Evolutionary conservation across 2,329 filamentous ascomycete species (phyloP).

Genomic region (Lomentospora prolificans): DNA sequence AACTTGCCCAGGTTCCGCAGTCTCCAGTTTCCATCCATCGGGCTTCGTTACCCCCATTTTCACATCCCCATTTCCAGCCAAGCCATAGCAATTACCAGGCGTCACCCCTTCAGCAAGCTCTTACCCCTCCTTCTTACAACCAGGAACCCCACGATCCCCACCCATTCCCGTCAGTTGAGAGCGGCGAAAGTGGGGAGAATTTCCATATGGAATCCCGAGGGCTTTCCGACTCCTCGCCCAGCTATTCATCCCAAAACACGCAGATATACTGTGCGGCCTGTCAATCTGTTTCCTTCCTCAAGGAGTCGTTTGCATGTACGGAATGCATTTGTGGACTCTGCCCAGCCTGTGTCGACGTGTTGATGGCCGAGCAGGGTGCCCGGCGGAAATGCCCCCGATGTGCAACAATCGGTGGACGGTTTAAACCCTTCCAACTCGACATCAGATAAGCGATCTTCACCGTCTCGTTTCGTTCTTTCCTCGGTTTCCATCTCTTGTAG

Average conservation of each 20-base stretch:
- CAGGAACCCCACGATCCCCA: constrained; percentile 57
- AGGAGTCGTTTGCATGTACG: constrained; percentile 85
- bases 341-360: constrained; percentile 72
- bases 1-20: constrained; percentile 43
- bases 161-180: constrained; percentile 83
- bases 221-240: constrained; percentile 60
- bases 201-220: constrained; percentile 61
- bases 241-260: constrained; percentile 62
- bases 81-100: constrained; percentile 67
- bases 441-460: constrained; percentile 47
- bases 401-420: constrained; percentile 66
- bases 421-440: constrained; percentile 79
- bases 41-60: constrained; percentile 51
- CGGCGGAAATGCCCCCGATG: constrained; percentile 70
- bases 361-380: constrained; percentile 67
- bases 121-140: constrained; percentile 71
- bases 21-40: constrained; percentile 55
- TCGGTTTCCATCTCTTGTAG: constrained; percentile 8
- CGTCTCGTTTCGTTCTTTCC: constrained; percentile 8
- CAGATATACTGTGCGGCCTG: constrained; percentile 93
- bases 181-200: constrained; percentile 61
- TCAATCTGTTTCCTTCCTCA: constrained; percentile 63
- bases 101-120: constrained; percentile 79
- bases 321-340: constrained; percentile 95
- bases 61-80: constrained; percentile 47